Evolutionary conservation across 257 asterid species (phyloP).

Genomic region (Striga asiatica): DNA sequence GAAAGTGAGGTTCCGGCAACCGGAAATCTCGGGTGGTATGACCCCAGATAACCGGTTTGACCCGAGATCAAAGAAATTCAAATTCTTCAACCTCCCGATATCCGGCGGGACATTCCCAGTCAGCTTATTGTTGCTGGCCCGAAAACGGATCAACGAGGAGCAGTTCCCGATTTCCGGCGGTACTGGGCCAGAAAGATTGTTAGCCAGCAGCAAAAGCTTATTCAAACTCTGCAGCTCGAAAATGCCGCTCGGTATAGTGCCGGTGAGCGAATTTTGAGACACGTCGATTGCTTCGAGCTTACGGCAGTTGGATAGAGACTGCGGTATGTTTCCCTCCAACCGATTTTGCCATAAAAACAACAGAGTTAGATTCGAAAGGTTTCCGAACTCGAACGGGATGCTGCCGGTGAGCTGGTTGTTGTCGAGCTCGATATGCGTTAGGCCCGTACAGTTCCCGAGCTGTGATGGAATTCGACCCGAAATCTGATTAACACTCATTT

Average conservation of each 20-base stretch:
- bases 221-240: slow-evolving; percentile 49
- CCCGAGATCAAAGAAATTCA: slow-evolving; percentile 63
- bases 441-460: slow-evolving; percentile 46
- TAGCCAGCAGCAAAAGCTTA: slow-evolving; percentile 47
- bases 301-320: slow-evolving; percentile 42
- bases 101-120: slow-evolving; percentile 52
- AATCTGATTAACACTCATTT: slow-evolving; percentile 57
- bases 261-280: slow-evolving; percentile 53
- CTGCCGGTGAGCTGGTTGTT: slow-evolving; percentile 65
- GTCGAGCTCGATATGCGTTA: slow-evolving; percentile 65
- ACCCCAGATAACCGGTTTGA: slow-evolving; percentile 49
- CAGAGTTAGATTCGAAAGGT: slow-evolving; percentile 36
- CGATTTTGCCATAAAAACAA: slow-evolving; percentile 65
- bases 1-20: slow-evolving; percentile 62
- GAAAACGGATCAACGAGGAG: slow-evolving; percentile 53
- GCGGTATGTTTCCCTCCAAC: slow-evolving; percentile 52
- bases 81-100: slow-evolving; percentile 51
- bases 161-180: slow-evolving; percentile 65
- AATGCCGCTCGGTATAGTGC: slow-evolving; percentile 49
- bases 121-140: slow-evolving; percentile 49
- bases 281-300: slow-evolving; percentile 57
- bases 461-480: slow-evolving; percentile 55
- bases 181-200: slow-evolving; percentile 49
- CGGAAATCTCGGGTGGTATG: slow-evolving; percentile 50
- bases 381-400: slow-evolving; percentile 55